These are phyloP conservation scores for Dactylellina sp. DNA, from an alignment of 2,329 filamentous ascomycete species.

Conservation along the genomic window DNA sequence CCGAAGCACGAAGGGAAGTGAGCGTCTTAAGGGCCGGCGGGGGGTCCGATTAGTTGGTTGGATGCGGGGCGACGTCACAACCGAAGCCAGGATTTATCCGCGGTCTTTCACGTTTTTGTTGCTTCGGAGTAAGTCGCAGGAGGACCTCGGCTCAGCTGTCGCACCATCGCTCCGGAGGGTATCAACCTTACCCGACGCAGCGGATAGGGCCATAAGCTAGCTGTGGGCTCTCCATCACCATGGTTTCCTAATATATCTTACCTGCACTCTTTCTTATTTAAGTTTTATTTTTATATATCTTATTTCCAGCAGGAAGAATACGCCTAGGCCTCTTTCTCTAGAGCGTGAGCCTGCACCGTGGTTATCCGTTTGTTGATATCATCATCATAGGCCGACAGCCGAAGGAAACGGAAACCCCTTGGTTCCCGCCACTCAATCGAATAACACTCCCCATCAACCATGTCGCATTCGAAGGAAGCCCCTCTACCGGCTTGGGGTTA, in stretches of 20 bases:
- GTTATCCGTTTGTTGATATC: constrained; percentile 7
- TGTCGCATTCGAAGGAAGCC: constrained; percentile 71
- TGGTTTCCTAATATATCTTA: constrained; percentile 21
- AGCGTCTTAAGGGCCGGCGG: background rate
- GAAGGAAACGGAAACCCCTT: constrained; percentile 11
- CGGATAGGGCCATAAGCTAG: constrained; percentile 18
- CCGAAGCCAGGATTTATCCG: constrained; percentile 41
- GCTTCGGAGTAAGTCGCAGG: background rate
- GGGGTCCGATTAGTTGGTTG: background rate
- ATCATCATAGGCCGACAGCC: constrained; percentile 38
- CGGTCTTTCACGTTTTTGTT: no score
- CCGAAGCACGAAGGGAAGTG: constrained; percentile 1
- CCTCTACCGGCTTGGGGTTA: constrained; percentile 89
- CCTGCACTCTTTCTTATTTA: background rate
- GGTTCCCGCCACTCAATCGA: background rate
- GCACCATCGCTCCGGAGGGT: constrained; percentile 37
- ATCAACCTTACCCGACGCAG: constrained; percentile 22
- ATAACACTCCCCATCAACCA: constrained; percentile 15
- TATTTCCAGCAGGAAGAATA: constrained; percentile 2
- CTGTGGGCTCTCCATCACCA: constrained; percentile 17
- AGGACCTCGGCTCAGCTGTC: constrained; percentile 44
- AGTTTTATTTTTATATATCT: constrained; percentile 20
- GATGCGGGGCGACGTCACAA: constrained; percentile 48
- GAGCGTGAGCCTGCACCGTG: background rate
- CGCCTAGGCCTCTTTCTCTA: background rate